Conservation (phyloP, 1,284 basidiomycete species). For the Austroboletus niveus region DNA sequence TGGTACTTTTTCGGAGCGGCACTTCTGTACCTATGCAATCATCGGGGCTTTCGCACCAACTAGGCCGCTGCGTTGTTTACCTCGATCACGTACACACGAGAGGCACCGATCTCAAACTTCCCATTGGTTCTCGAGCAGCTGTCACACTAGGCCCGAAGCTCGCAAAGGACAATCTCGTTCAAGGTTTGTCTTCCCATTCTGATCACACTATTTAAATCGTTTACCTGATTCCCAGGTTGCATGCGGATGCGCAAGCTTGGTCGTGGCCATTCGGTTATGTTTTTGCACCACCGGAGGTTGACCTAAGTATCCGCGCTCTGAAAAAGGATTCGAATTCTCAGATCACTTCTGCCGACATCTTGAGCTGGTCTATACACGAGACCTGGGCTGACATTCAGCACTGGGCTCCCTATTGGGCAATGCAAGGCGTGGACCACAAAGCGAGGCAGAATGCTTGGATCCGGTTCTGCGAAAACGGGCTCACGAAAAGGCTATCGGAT, state of each 20-base stretch:
- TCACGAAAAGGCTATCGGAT: slow-evolving; percentile 11
- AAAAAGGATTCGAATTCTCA: slow-evolving; percentile 1
- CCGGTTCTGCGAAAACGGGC: slow-evolving; percentile 7
- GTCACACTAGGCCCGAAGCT: background rate
- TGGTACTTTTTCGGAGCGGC: background rate
- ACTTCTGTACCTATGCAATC: background rate
- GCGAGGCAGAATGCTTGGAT: too few species aligned
- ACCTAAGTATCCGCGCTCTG: slow-evolving; percentile 35
- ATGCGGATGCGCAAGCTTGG: slow-evolving; percentile 51
- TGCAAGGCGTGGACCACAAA: too few species aligned
- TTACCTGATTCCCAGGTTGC: slow-evolving; percentile 31
- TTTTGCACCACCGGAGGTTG: slow-evolving; percentile 46
- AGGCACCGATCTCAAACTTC: background rate
- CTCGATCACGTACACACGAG: background rate
- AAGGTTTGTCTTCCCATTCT: background rate
- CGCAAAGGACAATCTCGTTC: background rate
- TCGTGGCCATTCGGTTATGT: slow-evolving; percentile 44
- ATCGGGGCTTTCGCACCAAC: background rate
- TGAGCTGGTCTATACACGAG: slow-evolving; percentile 43
- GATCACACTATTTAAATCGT: too few species aligned
- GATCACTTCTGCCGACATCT: slow-evolving; percentile 32
- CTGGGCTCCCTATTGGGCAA: slow-evolving; percentile 24
- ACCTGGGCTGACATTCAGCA: slow-evolving; percentile 41
- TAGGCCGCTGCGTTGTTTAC: background rate
- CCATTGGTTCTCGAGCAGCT: background rate